Percentiles rank a stretch among this genome's conserved stretches.
phyloP scores from a whole-genome alignment of 129 eudicot species.

The Chrysanthemum makinoi region DNA sequence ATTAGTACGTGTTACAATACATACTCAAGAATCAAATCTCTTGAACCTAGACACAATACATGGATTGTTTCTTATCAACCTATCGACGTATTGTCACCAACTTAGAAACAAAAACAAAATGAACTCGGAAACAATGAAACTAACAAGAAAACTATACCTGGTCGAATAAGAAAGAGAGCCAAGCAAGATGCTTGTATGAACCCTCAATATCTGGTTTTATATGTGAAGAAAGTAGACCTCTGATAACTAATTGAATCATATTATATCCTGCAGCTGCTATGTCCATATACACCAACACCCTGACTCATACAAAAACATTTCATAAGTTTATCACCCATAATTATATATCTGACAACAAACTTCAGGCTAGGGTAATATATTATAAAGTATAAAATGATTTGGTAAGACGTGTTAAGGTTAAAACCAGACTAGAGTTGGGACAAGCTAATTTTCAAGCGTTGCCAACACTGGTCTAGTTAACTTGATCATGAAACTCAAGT shows the following conservation, averaged over 20 bases:
- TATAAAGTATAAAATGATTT: background rate
- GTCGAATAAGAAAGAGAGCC: slow-evolving; percentile 57
- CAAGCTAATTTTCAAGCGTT: too few relatives aligned
- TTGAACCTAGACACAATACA: background rate
- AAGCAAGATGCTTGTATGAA: slow-evolving; percentile 36
- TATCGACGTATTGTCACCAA: background rate
- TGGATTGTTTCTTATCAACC: background rate
- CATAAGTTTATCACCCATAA: background rate
- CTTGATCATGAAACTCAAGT: background rate
- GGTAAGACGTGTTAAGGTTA: too few relatives aligned
- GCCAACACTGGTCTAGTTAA: too few relatives aligned
- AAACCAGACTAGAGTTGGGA: too few relatives aligned
- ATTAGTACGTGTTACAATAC: too few relatives aligned
- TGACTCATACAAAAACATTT: slow-evolving; percentile 19
- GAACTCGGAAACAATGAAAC: too few relatives aligned
- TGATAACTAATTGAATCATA: slow-evolving; percentile 39
- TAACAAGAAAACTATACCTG: slow-evolving; percentile 47
- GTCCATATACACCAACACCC: slow-evolving; percentile 59
- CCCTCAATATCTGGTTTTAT: slow-evolving; percentile 8
- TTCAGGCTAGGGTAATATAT: background rate
- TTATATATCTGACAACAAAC: background rate
- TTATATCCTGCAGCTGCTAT: slow-evolving; percentile 58
- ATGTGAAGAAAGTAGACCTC: slow-evolving; percentile 22
- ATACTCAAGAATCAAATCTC: too few relatives aligned
- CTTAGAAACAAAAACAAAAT: background rate